These are phyloP conservation scores for Mortierella sp. DNA, from an alignment of 371 early-diverging fungal genomes.

Conservation along the genomic window DNA sequence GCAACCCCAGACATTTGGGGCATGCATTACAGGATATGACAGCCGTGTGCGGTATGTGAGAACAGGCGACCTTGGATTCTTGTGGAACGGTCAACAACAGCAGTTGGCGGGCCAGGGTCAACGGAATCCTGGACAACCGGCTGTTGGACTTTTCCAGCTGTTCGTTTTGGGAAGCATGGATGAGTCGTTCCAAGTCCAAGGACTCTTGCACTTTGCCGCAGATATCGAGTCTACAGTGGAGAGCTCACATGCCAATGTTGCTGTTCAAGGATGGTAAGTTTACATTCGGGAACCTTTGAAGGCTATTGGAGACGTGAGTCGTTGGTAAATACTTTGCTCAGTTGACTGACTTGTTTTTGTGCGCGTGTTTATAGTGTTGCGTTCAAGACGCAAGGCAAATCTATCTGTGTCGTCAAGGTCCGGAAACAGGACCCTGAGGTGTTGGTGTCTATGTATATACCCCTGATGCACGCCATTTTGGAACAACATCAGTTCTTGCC, in stretches of 20 bases:
- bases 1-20: slow-evolving; percentile 43
- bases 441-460: slow-evolving; percentile 67
- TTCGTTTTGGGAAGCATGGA: slow-evolving; percentile 82
- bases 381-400: slow-evolving; percentile 65
- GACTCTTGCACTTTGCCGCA: slow-evolving; percentile 74
- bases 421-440: slow-evolving; percentile 63
- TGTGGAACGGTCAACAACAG: slow-evolving; percentile 69
- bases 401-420: slow-evolving; percentile 66
- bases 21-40: slow-evolving; percentile 72
- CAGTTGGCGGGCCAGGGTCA: slow-evolving; percentile 15
- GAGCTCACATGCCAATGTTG: slow-evolving; percentile 65
- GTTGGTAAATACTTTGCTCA: background rate
- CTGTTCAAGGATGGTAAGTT: slow-evolving; percentile 71
- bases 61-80: slow-evolving; percentile 89
- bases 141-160: slow-evolving; percentile 57
- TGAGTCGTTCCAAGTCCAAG: slow-evolving; percentile 78
- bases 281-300: background rate
- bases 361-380: slow-evolving; percentile 47
- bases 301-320: background rate
- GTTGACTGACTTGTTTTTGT: background rate
- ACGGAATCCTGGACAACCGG: slow-evolving; percentile 41
- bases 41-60: slow-evolving; percentile 77
- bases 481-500: slow-evolving; percentile 82
- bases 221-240: slow-evolving; percentile 85
- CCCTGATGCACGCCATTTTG: slow-evolving; percentile 75